A percentile compares a stretch with the other conserved stretches of the same genome.
These are phyloP conservation scores for Niebla homalea DNA, from an alignment of 495 filamentous ascomycete genomes.

Conservation along the genomic window DNA sequence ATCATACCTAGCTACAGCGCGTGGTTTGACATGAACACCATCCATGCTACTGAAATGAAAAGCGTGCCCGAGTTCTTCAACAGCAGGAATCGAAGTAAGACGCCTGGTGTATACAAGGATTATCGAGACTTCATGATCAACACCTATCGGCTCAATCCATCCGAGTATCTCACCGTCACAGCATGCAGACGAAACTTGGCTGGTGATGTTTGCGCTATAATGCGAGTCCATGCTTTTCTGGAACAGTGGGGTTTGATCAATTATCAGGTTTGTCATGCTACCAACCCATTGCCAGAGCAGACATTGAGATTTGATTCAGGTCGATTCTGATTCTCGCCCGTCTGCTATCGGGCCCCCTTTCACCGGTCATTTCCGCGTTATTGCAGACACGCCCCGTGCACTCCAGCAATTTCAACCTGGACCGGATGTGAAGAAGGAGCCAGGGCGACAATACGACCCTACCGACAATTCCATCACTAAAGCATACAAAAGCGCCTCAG, in stretches of 20 bases:
- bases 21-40: conserved; percentile 95
- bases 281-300: background rate
- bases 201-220: conserved; percentile 96
- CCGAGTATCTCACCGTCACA: conserved; percentile 93
- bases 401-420: conserved; percentile 90
- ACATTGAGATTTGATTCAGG: conserved; percentile 37
- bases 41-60: conserved; percentile 81
- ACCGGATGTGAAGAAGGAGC: conserved; percentile 55
- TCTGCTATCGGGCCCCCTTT: conserved; percentile 94
- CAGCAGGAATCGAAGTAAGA: conserved; percentile 94
- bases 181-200: conserved; percentile 94
- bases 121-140: conserved; percentile 99
- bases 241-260: conserved; percentile 99
- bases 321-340: conserved; percentile 87
- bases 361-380: conserved; percentile 90
- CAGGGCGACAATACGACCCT: conserved; percentile 55
- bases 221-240: conserved; percentile 96
- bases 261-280: conserved; percentile 60
- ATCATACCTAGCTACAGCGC: conserved; percentile 91
- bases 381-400: conserved; percentile 87
- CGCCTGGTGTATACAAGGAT: conserved; percentile 92
- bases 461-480: conserved; percentile 43
- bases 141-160: conserved; percentile 87
- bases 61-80: conserved; percentile 96
- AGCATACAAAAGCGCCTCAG: conserved; percentile 49